Percentiles rank a stretch among this genome's conserved stretches.
These are phyloP conservation scores for Trichoderma virens DNA, from an alignment of 495 filamentous ascomycete genomes.

Conservation along the genomic window DNA sequence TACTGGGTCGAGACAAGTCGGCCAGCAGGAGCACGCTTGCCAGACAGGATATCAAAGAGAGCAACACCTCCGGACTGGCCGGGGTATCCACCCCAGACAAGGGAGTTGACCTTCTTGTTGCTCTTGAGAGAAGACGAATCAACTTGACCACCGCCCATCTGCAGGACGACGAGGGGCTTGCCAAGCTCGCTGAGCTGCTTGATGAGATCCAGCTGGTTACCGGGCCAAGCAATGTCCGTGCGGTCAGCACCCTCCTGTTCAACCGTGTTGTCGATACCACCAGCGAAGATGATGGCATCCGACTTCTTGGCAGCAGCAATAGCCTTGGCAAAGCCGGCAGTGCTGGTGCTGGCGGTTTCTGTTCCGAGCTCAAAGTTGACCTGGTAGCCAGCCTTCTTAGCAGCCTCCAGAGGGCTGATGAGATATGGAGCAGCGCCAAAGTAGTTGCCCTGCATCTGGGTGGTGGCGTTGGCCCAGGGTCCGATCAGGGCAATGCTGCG, in stretches of 20 bases:
- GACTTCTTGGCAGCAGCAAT: background rate
- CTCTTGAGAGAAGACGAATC: slow-evolving; percentile 45
- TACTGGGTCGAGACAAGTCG: slow-evolving; percentile 54
- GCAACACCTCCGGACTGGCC: slow-evolving; percentile 50
- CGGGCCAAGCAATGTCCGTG: slow-evolving; percentile 35
- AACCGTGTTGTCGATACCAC: slow-evolving; percentile 34
- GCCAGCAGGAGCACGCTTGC: slow-evolving; percentile 46
- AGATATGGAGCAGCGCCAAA: slow-evolving; percentile 48
- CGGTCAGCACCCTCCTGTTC: slow-evolving; percentile 36
- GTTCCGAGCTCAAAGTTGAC: background rate
- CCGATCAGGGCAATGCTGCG: slow-evolving; percentile 49
- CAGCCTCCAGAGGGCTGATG: slow-evolving; percentile 21
- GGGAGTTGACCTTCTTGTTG: slow-evolving; percentile 14
- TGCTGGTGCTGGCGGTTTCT: background rate
- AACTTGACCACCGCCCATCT: slow-evolving; percentile 43
- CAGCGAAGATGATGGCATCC: slow-evolving; percentile 29
- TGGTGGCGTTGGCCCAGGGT: slow-evolving; percentile 50
- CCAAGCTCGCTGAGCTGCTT: slow-evolving; percentile 24
- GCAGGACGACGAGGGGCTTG: slow-evolving; percentile 36
- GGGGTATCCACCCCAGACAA: slow-evolving; percentile 47
- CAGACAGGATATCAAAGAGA: slow-evolving; percentile 44
- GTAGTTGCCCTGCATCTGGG: slow-evolving; percentile 55
- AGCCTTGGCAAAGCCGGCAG: background rate
- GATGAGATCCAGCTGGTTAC: slow-evolving; percentile 33
- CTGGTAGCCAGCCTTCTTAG: slow-evolving; percentile 22